Conservation (phyloP, 2,329 filamentous ascomycete genomes). For the Aspergillus felis region DNA sequence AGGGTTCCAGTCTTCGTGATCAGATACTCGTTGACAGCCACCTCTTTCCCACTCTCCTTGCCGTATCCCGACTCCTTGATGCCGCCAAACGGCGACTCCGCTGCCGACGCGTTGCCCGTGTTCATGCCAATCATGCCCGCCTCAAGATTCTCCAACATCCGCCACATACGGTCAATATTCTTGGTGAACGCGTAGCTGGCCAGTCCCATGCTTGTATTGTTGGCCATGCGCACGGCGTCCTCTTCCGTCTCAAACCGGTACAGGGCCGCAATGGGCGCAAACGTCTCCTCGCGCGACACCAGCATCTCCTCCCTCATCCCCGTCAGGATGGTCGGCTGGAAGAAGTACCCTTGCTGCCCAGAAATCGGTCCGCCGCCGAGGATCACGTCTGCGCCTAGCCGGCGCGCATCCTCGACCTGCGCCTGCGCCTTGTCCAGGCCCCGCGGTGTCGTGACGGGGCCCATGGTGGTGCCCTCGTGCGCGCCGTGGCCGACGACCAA, state of each 20-base stretch:
- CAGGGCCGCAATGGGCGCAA: constrained; percentile 61
- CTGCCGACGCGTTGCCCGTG: constrained; percentile 61
- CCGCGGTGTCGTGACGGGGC: constrained; percentile 56
- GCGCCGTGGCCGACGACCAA: constrained; percentile 61
- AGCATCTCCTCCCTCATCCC: constrained; percentile 58
- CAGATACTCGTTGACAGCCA: constrained; percentile 60
- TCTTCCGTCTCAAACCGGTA: constrained; percentile 65
- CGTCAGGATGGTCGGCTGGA: constrained; percentile 63
- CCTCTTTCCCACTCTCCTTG: constrained; percentile 64
- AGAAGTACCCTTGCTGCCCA: constrained; percentile 63
- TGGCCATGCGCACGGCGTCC: constrained; percentile 57
- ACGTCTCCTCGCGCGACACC: constrained; percentile 58
- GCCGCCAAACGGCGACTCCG: constrained; percentile 64
- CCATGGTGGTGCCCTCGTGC: constrained; percentile 54
- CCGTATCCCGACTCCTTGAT: constrained; percentile 67
- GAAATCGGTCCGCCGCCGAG: constrained; percentile 51
- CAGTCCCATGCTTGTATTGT: constrained; percentile 62
- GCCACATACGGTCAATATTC: constrained; percentile 62
- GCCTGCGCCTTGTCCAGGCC: constrained; percentile 51
- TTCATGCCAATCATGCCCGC: constrained; percentile 68
- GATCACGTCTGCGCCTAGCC: constrained; percentile 60
- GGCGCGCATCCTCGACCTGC: constrained; percentile 64
- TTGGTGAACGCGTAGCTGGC: constrained; percentile 67
- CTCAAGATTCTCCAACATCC: constrained; percentile 63
- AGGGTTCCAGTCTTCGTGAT: constrained; percentile 64